Evolutionary conservation across 192 early-diverging fungal species (phyloP), one percentile per base, ranked within the genome.

Genomic region (Entomortierella chlamydospora): DNA sequence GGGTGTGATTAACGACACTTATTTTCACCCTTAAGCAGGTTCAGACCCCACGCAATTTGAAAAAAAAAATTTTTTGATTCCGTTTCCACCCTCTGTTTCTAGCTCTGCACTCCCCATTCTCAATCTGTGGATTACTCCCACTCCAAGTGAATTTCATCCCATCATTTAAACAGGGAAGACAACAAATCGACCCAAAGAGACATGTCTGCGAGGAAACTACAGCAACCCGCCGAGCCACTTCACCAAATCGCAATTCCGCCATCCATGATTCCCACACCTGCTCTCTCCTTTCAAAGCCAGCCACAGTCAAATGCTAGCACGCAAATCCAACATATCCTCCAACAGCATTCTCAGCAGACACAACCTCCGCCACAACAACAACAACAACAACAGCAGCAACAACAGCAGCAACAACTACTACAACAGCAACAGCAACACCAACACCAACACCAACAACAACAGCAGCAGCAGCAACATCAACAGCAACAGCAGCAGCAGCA

Each of bases 351-450:
- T 12, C 50, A 69, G 22, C 30, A 22, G 30, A 8, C 25, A 34
- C n/a, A 51, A 57, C 57, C 26, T 11, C 26, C 52, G 2, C 64
- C 31, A 37, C 50, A 37, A 11, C 65, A 56, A 22, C 61, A 70
- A 33, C 56, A 72, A 33, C 61, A 50, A n/a, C 54, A 57, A 23
- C 54, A 72, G 52, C 53, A 57, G 10, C 67, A 68, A 9, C 45
- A 70, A 42, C 51, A 39, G 22, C 33, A 53, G 12, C 68, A 61
- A 55, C 30, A 63, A 11, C 56, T 63, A n/a, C 57, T 34, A 20
- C 50, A 61, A 22, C 64, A 67, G 17, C 58, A 67, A 6, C 58
- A 61, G 34, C 57, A 56, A 55, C 57, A 74, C 5, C 58, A 57
- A 23, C 50, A 61, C 2, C 50, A 54, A 29, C 42, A 43, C 7